Base-by-base conservation (phyloP, 106 monocot genomes). In the Iris macrosiphon region DNA sequence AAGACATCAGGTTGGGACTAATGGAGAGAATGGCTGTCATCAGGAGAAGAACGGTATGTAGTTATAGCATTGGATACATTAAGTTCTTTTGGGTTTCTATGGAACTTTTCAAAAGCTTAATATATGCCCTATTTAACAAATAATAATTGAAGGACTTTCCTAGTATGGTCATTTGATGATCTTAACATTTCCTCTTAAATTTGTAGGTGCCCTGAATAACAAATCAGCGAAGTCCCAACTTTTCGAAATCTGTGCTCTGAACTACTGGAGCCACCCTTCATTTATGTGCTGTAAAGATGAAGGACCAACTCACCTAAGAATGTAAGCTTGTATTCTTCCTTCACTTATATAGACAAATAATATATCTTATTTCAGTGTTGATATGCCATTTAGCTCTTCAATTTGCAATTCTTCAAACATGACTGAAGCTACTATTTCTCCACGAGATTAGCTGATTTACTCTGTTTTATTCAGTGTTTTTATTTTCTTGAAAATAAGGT, bases 241-340 rank as follows among this genome's bases (percentile, higher is more conserved):
- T 9, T 62, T 65, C 66, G 79, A 85, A 61, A 53, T 72, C 4
- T 79, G 85, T 55, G 45, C 64, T 58, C 24, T 22, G 7, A 73
- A 85, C 46, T 59, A 55, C 48, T 85, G 85, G 85, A 72, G 24
- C 15, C 64, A 8, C 0, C 85, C 79, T 40, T 68, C 65, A 22
- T 85, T 79, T 73, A 58, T 22, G 4, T 85, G 68, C 40, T 62
- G 48, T 27, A 64, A 75, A 40, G 71, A 79, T 26, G 79, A 76
- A 66, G 79, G 85, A 53, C 68, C 45, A 12, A n/a, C 31, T 40
- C 84, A 79, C 52, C 55, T 44, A 43, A 76, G 57, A 65, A 66
- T 39, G 85, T 79, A 69, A 67, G 83, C 30, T 20, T 25, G 15
- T 45, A 2, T 16, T 24, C 15, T 58, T 18, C 41, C 26, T 58